These are phyloP conservation scores for Cryptosporidium sp. DNA, from an alignment of 169 alveolate genomes.

Conservation along the genomic window DNA sequence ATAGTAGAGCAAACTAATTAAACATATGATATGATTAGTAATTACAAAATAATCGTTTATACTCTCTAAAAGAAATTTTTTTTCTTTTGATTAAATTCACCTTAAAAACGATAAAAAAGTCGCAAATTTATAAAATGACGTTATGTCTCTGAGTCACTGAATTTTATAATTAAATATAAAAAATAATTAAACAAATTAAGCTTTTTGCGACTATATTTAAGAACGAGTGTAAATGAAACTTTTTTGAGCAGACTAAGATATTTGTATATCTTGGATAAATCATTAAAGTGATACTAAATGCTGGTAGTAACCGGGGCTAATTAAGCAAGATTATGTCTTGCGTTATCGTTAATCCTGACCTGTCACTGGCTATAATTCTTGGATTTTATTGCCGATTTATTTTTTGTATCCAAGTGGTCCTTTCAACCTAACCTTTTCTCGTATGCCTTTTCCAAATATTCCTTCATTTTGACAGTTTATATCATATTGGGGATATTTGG, in stretches of 20 bases:
- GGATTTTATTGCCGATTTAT: background rate
- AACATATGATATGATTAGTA: no score
- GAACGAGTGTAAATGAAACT: background rate
- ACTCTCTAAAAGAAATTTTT: no score
- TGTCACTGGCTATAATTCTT: slow-evolving; percentile 64
- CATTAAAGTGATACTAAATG: slow-evolving; percentile 25
- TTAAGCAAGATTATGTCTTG: slow-evolving; percentile 65
- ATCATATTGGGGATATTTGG: no score
- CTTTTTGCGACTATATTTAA: background rate
- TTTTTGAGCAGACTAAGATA: slow-evolving; percentile 6
- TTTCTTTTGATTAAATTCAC: no score
- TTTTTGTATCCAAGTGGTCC: slow-evolving; percentile 14
- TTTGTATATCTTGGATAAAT: slow-evolving; percentile 1
- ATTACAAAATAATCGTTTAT: no score
- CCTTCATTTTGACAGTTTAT: background rate
- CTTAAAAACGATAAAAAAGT: no score
- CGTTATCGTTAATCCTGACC: slow-evolving; percentile 32
- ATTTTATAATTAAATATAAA: no score
- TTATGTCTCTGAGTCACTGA: background rate
- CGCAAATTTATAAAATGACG: background rate
- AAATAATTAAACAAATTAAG: no score
- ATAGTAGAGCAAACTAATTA: no score
- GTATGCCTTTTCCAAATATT: background rate
- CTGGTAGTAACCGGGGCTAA: slow-evolving; percentile 57
- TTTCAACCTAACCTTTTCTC: background rate